Conservation (phyloP, 1,139 yeast species). For the Magnusiomyces tetraspermus region DNA sequence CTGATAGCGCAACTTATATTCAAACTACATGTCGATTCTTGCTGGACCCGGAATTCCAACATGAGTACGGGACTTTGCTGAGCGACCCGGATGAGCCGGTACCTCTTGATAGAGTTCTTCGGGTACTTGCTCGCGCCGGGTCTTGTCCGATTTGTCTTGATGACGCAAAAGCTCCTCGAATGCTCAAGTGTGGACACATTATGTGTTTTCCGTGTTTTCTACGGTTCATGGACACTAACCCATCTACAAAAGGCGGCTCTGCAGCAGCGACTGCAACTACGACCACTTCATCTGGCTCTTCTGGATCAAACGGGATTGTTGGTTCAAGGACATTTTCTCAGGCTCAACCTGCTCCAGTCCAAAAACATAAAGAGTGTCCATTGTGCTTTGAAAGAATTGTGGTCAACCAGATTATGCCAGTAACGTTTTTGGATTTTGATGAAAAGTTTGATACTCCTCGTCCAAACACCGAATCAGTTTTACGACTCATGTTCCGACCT, state of each 20-base stretch:
- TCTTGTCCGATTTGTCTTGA: conserved; percentile 90
- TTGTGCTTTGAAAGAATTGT: conserved; percentile 64
- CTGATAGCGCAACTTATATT: conserved; percentile 65
- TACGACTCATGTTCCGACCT: conserved; percentile 67
- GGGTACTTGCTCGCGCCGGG: conserved; percentile 67
- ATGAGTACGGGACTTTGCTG: conserved; percentile 47
- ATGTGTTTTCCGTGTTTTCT: conserved; percentile 77
- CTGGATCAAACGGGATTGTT: neutral
- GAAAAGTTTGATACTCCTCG: conserved; percentile 53
- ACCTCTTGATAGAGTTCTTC: conserved; percentile 49
- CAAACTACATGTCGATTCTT: conserved; percentile 81
- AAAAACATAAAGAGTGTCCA: conserved; percentile 67
- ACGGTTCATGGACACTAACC: conserved; percentile 49
- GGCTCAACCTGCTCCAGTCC: conserved; percentile 28
- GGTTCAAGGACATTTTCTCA: neutral
- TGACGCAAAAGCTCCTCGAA: conserved; percentile 82
- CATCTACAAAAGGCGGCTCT: conserved; percentile 14
- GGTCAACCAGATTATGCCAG: conserved; percentile 57
- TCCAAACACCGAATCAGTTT: conserved; percentile 47
- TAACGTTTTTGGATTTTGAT: conserved; percentile 46
- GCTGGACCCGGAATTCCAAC: conserved; percentile 45
- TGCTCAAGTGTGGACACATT: conserved; percentile 92
- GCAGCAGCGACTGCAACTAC: conserved; percentile 33
- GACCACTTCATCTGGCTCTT: conserved; percentile 14
- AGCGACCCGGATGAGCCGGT: conserved; percentile 70